Base-by-base conservation (phyloP, 2,329 filamentous ascomycete species). In the Exophiala xenobiotica region DNA sequence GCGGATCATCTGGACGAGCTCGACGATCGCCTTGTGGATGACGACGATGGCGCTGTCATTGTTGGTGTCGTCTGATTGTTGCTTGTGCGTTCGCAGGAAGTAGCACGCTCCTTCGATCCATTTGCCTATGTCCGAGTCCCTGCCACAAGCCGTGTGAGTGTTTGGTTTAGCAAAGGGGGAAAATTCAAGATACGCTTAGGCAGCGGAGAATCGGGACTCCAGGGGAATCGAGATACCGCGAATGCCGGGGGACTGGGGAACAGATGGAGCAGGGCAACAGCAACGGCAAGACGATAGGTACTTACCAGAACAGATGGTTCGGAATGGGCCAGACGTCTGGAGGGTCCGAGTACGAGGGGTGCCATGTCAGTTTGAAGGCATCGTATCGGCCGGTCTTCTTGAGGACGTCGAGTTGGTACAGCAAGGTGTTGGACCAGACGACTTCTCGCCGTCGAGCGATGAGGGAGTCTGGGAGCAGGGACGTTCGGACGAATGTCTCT, bases 71-170 rank as follows among this genome's bases (percentile, higher is more conserved):
- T 65, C 11, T 72, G 56, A 27, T 71, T 66, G 22, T 59, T n/a
- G n/a, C n/a, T n/a, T n/a, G n/a, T n/a, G n/a, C n/a, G n/a, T n/a
- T n/a, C n/a, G 61, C 6, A 81, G 66, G 57, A 81, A 76, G 56
- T 84, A 83, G 54, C 79, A 82, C 2, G 79, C 80, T 0, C 76
- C 80, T 65, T 85, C 81, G 44, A 83, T 80, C 78, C 80, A 83
- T 65, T 84, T 84, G 8, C 74, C 80, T 16, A 80, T 64, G 62
- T 78, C 75, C 0, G 70, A 74, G 59, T 84, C 81, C 54, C 53
- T 56, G 40, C 4, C 38, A 4, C 19, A 23, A 14, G 6, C n/a
- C 37, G n/a, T n/a, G n/a, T n/a, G n/a, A n/a, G n/a, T n/a, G n/a
- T n/a, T n/a, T n/a, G n/a, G n/a, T n/a, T n/a, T n/a, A n/a, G n/a